These are phyloP conservation scores for Phyllosticta citribraziliensis DNA, from an alignment of 2,329 filamentous ascomycete genomes.

Conservation along the genomic window DNA sequence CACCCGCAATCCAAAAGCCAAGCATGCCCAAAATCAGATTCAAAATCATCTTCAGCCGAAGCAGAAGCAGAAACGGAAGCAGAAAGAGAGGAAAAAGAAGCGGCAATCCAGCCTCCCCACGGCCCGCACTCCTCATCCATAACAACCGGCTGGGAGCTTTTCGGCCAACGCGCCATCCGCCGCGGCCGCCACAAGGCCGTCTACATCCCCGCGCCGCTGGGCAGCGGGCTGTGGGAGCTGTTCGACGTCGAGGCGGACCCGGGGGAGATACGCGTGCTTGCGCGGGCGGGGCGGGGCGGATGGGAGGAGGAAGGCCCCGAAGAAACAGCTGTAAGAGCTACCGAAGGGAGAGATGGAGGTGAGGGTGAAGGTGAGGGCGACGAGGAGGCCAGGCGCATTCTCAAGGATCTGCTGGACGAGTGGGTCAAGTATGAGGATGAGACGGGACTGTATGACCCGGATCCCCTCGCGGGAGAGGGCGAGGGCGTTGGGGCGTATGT, in stretches of 20 bases:
- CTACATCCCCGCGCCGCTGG: slow-evolving; percentile 10
- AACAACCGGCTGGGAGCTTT: slow-evolving; percentile 12
- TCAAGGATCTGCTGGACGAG: slow-evolving; percentile 7
- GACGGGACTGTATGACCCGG: slow-evolving; percentile 13
- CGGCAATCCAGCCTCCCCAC: neutral
- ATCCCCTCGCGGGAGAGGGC: neutral
- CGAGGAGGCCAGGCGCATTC: neutral
- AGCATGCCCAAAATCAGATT: too few species aligned
- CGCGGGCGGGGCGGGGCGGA: slow-evolving; percentile 9
- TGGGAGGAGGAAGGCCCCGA: neutral
- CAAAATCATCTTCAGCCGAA: neutral
- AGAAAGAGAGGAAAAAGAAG: neutral
- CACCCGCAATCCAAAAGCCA: neutral
- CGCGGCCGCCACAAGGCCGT: slow-evolving; percentile 12
- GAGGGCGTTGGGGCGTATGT: neutral
- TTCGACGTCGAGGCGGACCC: slow-evolving; percentile 11
- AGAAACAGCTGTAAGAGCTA: neutral
- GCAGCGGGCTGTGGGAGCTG: slow-evolving; percentile 13
- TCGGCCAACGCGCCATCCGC: slow-evolving; percentile 11
- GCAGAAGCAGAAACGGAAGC: neutral
- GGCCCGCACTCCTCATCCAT: neutral
- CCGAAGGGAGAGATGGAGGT: neutral
- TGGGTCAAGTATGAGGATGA: slow-evolving; percentile 13
- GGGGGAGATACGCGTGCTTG: slow-evolving; percentile 10
- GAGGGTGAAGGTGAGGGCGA: neutral